Evolutionary conservation across 495 filamentous ascomycete genomes (phyloP).

Genomic region (Penicilliopsis zonata): DNA sequence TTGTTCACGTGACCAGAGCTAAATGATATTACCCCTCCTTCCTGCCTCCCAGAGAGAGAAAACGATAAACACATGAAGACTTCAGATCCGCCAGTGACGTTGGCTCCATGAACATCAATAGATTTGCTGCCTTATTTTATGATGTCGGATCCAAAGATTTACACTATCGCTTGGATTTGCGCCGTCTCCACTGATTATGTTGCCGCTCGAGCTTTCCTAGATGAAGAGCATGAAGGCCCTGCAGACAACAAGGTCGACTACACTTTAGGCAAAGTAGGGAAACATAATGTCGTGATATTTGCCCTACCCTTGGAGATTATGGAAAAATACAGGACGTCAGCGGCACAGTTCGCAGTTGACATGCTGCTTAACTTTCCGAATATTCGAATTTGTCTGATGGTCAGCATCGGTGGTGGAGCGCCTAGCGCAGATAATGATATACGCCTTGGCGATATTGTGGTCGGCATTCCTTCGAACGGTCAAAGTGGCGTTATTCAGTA

Average conservation of each 20-base stretch:
- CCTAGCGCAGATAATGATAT: conserved; percentile 25
- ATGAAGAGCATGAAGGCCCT: neutral
- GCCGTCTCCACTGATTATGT: neutral
- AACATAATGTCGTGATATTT: conserved; percentile 26
- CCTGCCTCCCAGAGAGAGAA: too few relatives aligned
- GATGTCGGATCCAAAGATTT: neutral
- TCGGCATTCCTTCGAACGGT: conserved; percentile 12
- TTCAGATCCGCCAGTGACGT: too few relatives aligned
- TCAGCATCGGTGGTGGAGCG: conserved; percentile 34
- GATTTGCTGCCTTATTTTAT: too few relatives aligned
- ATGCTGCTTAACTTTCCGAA: conserved; percentile 25
- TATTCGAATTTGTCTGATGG: conserved; percentile 29
- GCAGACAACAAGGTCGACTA: conserved; percentile 9
- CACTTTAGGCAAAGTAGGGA: conserved; percentile 18
- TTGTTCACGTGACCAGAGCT: too few relatives aligned
- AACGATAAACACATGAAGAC: too few relatives aligned
- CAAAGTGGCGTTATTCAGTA: conserved; percentile 26
- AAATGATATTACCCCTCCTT: too few relatives aligned
- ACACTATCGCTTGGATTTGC: neutral
- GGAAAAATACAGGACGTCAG: conserved; percentile 22
- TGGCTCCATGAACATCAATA: too few relatives aligned
- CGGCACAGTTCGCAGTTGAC: conserved; percentile 16
- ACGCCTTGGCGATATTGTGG: conserved; percentile 32
- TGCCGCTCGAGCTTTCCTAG: neutral
- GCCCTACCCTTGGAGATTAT: conserved; percentile 16